Percentiles rank a stretch among this genome's conserved stretches.
Evolutionary conservation across 805 yeast species (phyloP).

Genomic region (Ogataea ramenticola): DNA sequence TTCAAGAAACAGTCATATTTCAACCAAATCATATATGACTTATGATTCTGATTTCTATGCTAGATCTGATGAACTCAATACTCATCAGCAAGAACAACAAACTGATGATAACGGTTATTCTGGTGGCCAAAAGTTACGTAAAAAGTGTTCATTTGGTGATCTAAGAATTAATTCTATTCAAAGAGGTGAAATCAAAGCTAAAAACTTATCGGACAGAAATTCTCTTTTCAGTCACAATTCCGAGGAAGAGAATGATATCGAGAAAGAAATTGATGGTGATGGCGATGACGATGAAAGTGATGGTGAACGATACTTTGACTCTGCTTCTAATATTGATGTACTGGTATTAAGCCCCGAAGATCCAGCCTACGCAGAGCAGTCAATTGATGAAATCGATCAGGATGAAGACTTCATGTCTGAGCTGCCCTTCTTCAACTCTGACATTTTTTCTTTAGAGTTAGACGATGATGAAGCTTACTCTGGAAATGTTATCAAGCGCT

Average conservation of each 20-base stretch:
- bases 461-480: neutral
- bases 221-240: neutral
- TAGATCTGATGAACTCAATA: constrained; percentile 8
- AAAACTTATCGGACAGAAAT: no score
- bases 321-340: neutral
- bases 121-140: constrained; percentile 24
- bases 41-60: constrained; percentile 45
- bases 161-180: constrained; percentile 28
- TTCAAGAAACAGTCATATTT: constrained; percentile 31
- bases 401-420: constrained; percentile 11
- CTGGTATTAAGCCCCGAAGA: neutral
- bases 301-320: constrained; percentile 3
- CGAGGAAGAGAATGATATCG: constrained; percentile 13
- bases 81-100: constrained; percentile 2
- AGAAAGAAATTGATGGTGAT: constrained; percentile 2
- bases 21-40: constrained; percentile 46
- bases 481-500: neutral
- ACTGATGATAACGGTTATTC: neutral
- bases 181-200: neutral
- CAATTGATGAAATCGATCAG: constrained; percentile 1
- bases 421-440: constrained; percentile 16
- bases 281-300: constrained; percentile 1
- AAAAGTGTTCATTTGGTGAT: constrained; percentile 43
- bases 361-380: no score
- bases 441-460: neutral